Evolutionary conservation across 257 asterid species (phyloP).

Genomic region (Solanum etuberosum): DNA sequence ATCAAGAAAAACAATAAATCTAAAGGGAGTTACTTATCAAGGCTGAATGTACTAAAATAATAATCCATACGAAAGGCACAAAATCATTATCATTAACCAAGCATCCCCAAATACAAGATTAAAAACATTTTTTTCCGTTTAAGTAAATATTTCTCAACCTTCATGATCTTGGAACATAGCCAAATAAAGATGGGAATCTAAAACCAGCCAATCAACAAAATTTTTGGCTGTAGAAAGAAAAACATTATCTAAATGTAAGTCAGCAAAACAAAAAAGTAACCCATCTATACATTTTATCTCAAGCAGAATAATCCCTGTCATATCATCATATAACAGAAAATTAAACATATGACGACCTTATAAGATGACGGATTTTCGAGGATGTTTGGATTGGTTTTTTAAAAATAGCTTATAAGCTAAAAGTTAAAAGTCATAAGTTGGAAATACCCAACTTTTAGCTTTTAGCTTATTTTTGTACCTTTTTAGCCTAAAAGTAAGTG

Average conservation of each 20-base stretch:
- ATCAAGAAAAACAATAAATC: not conserved
- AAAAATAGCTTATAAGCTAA: too few relatives aligned
- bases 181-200: not conserved
- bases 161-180: not conserved
- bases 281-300: not conserved
- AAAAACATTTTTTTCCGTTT: not conserved
- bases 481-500: not conserved
- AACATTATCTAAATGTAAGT: not conserved
- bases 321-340: not conserved
- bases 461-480: not conserved
- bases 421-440: too few relatives aligned
- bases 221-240: not conserved
- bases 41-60: not conserved
- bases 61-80: not conserved
- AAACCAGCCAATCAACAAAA: not conserved
- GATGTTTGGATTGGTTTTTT: not conserved
- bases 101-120: not conserved
- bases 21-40: not conserved
- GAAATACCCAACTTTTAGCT: too few relatives aligned
- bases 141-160: not conserved
- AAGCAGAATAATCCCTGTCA: not conserved
- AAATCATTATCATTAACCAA: not conserved
- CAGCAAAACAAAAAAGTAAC: not conserved
- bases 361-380: not conserved
- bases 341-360: not conserved